A percentile compares a stretch with the other conserved stretches of the same genome.
These are phyloP conservation scores for Phylloporus sp. DNA, from an alignment of 768 basidiomycete species.

Conservation along the genomic window DNA sequence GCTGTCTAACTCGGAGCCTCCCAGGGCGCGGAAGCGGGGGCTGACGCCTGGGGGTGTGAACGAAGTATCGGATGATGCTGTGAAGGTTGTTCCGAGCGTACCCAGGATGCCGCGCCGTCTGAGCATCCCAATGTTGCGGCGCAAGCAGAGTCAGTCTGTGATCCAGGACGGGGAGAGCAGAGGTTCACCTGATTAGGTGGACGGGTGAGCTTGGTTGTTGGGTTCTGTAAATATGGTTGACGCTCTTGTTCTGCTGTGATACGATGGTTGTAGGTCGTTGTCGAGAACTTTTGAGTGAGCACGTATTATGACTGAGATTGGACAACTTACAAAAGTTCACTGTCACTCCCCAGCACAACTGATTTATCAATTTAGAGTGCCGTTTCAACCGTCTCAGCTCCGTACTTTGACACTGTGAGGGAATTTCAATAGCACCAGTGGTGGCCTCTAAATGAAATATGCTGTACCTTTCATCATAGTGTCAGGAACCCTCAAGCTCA, in stretches of 20 bases:
- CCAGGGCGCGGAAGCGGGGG: neutral
- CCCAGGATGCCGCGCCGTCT: conserved; percentile 26
- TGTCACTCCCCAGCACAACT: too few relatives aligned
- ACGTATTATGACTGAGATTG: neutral
- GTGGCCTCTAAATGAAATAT: too few relatives aligned
- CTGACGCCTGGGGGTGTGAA: neutral
- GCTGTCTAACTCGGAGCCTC: conserved; percentile 12
- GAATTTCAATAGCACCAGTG: too few relatives aligned
- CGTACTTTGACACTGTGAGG: too few relatives aligned
- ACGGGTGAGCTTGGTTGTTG: too few relatives aligned
- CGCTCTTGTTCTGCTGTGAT: neutral
- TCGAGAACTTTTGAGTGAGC: neutral
- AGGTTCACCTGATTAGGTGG: neutral
- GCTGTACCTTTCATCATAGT: too few relatives aligned
- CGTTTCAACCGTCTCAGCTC: too few relatives aligned
- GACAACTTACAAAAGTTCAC: too few relatives aligned
- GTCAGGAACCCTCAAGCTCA: too few relatives aligned
- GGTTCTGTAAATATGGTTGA: neutral
- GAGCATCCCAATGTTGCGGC: conserved; percentile 28
- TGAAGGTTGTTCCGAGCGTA: conserved; percentile 16
- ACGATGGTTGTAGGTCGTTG: neutral
- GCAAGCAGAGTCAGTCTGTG: conserved; percentile 21
- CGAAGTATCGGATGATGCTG: neutral
- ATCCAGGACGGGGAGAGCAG: neutral
- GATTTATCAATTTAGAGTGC: too few relatives aligned